Evolutionary conservation across 2,329 filamentous ascomycete genomes (phyloP), one percentile per base, ranked within the genome.

Genomic region (Aureobasidium sp.): DNA sequence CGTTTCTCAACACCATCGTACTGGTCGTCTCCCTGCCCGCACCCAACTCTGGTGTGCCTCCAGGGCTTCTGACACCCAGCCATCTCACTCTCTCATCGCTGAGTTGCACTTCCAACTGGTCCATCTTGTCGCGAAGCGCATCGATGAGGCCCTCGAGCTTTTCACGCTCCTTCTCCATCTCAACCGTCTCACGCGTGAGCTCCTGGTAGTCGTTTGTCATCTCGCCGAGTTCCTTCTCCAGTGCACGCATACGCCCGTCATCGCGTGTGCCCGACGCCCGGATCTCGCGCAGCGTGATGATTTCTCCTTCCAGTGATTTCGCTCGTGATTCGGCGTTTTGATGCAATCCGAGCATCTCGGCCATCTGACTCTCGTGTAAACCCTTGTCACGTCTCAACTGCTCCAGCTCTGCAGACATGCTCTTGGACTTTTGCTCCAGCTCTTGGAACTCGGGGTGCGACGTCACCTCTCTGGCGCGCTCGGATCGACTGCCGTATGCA

Each of bases 401-500:
- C 31, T 74, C 71, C 8, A 80, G 67, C 63, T 79, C 74, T n/a
- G 72, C 70, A 15, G 71, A 66, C 21, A 79, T 69, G 33, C 33
- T 40, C 33, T 23, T 58, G 7, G 29, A 49, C 33, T 58, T 58
- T 13, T 58, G 42, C 23, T 58, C 55, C 43, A 58, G 19, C 33
- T 58, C 81, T 67, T 83, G 81, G 45, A 85, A 77, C 23, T 76
- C 81, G 53, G 83, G 83, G 49, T 71, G 71, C 9, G 78, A 75
- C 10, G 82, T 82, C 11, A 81, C 81, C 69, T 87, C 84, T n/a
- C 84, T 85, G 13, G 85, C 84, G 33, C 86, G 82, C 69, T 89
- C 79, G 10, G 84, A 81, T 55, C 86, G 79, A n/a, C 80, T 83
- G 42, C 94, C 94, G 70, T 97, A 96, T 70, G 95, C 95, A 64